Percentiles rank a stretch among this genome's conserved stretches.
Conservation (phyloP, 805 yeast species). For the Sugiyamaella lignohabitans region DNA sequence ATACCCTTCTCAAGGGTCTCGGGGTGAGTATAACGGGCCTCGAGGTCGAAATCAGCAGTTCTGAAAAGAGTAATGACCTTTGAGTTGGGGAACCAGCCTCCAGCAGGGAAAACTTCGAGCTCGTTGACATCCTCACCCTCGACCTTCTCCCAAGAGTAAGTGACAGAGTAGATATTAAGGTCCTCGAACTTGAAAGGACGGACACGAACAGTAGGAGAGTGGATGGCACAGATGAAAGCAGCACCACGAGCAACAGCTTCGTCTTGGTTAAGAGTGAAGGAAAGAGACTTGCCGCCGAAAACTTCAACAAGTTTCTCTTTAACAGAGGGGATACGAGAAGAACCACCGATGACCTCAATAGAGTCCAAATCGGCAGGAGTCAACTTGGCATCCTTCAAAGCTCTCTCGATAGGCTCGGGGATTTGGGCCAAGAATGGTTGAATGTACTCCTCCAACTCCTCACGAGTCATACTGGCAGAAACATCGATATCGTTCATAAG, state of each 20-base stretch:
- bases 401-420: constrained; percentile 69
- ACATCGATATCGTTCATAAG: constrained; percentile 97
- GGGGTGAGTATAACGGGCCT: constrained; percentile 78
- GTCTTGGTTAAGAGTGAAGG: constrained; percentile 96
- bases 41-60: constrained; percentile 77
- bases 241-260: constrained; percentile 99
- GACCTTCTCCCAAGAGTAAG: constrained; percentile 92
- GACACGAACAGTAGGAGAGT: constrained; percentile 97
- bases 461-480: constrained; percentile 80
- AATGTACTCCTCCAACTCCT: constrained; percentile 85
- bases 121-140: constrained; percentile 84
- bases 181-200: constrained; percentile 99
- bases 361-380: constrained; percentile 71
- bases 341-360: constrained; percentile 95
- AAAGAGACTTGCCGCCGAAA: constrained; percentile 69
- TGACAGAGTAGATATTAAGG: constrained; percentile 82
- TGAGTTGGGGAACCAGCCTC: constrained; percentile 89
- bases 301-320: constrained; percentile 74
- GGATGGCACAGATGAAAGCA: constrained; percentile 97
- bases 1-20: constrained; percentile 67
- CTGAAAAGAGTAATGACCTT: constrained; percentile 93
- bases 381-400: constrained; percentile 74
- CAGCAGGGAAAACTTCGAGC: constrained; percentile 94
- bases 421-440: constrained; percentile 74
- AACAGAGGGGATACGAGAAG: constrained; percentile 93